Percentiles rank a stretch among this genome's conserved stretches.
phyloP scores from a whole-genome alignment of 176 grass and related monocot species.

The Typha latifolia region DNA sequence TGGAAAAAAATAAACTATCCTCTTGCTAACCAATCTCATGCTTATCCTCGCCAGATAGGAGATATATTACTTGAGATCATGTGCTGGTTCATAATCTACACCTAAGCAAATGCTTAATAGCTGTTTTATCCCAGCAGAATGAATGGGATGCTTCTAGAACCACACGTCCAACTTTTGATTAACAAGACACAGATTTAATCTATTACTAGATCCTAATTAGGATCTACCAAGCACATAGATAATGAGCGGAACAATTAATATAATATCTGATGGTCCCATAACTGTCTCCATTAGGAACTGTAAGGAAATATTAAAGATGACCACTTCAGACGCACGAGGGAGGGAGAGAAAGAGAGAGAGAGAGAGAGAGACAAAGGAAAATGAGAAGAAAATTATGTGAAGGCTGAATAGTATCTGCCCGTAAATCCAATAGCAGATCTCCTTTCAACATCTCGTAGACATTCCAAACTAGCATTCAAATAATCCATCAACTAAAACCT shows the following conservation, averaged over 20 bases:
- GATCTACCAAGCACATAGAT: not conserved
- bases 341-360: not conserved
- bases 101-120: not conserved
- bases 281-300: not conserved
- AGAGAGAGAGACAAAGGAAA: not conserved
- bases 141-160: not conserved
- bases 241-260: no score
- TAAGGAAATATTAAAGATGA: not conserved
- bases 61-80: not conserved
- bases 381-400: not conserved
- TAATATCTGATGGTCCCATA: not conserved
- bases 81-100: not conserved
- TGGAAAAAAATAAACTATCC: no score
- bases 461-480: slow-evolving; percentile 17
- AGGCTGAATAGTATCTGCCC: not conserved
- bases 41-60: not conserved
- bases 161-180: not conserved
- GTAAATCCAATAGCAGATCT: no score
- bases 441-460: not conserved
- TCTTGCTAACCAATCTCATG: no score
- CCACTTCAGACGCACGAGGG: not conserved
- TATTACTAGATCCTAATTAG: not conserved
- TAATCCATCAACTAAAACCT: not conserved
- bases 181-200: not conserved
- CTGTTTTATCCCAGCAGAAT: not conserved